Base-by-base conservation (phyloP, 2,329 filamentous ascomycete species). In the Talaromyces sp. region DNA sequence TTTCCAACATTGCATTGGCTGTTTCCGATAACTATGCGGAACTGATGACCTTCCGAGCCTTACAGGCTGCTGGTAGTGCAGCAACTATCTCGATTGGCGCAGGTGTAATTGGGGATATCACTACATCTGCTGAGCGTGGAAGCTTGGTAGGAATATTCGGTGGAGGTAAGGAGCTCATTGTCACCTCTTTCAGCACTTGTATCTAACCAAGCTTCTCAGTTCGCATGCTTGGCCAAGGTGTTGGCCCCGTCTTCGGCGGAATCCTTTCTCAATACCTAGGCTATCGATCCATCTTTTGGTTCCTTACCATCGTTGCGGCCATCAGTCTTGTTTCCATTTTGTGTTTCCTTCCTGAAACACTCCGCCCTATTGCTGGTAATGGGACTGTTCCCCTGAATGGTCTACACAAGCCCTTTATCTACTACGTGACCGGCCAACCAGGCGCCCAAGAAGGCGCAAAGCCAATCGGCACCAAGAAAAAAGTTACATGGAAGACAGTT, bases 51-150 rank as follows among this genome's bases (percentile, higher is more conserved):
- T 73, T 82, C 20, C 69, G 80, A 39, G 76, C 70, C 1, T 42
- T 82, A 7, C 80, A 82, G 63, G 75, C 76, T 9, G 74, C 74
- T 1, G 79, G 79, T 2, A 78, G 76, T 55, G 74, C 78, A 1
- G 77, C 77, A 1, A 80, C 75, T 1, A 76, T 79, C 2, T 77
- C 76, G 37, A 75, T 81, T 36, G 77, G 78, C 71, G 67, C 70
- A 24, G 74, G 71, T 11, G 74, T 78, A 0, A 75, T 77, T 49
- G 70, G 68, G 3, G 76, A 78, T 53, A 75, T 77, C 27, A 67
- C 67, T 3, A 61, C 52, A 49, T 66, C 69, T 16, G 63, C 65
- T 4, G 75, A 77, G 47, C 61, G 75, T 51, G 75, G 75, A 5
- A 67, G 69, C 17, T 65, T 75, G 14, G 65, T 75, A 24, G 74